phyloP scores from a whole-genome alignment of 768 basidiomycete species.

The Kwoniella botswanensis region DNA sequence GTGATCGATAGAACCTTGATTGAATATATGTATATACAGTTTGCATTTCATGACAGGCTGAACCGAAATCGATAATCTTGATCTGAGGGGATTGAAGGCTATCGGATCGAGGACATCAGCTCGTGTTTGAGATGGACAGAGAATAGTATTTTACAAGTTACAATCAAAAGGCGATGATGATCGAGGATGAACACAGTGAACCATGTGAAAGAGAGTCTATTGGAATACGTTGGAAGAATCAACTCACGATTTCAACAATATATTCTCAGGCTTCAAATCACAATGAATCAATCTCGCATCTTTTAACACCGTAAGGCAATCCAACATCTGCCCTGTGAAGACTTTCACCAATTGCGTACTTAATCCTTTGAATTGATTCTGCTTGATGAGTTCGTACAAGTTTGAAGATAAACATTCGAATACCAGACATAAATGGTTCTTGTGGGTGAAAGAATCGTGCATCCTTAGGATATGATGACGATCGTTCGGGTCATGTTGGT shows the following conservation, averaged over 20 bases:
- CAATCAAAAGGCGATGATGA: neutral
- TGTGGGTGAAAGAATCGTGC: slow-evolving; percentile 94
- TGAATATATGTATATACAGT: slow-evolving; percentile 99
- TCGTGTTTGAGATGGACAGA: too few species aligned
- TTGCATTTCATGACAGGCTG: slow-evolving; percentile 96
- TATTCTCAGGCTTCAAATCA: slow-evolving; percentile 98
- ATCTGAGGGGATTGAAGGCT: slow-evolving; percentile 96
- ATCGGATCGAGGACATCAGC: slow-evolving; percentile 11
- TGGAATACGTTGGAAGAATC: neutral
- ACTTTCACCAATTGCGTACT: slow-evolving; percentile 97
- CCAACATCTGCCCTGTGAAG: slow-evolving; percentile 93
- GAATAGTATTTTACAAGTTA: too few species aligned
- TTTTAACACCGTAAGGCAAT: slow-evolving; percentile 88
- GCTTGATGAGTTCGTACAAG: slow-evolving; percentile 98
- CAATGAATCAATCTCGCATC: slow-evolving; percentile 97
- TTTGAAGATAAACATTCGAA: slow-evolving; percentile 97
- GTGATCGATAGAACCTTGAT: slow-evolving; percentile 96
- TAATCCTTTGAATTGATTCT: slow-evolving; percentile 97
- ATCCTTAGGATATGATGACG: slow-evolving; percentile 95
- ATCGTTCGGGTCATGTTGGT: slow-evolving; percentile 88
- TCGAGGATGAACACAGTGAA: neutral
- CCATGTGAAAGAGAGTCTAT: too few species aligned
- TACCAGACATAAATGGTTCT: slow-evolving; percentile 93
- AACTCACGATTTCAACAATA: slow-evolving; percentile 87
- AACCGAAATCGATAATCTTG: slow-evolving; percentile 99